Percentiles rank a stretch among this genome's conserved stretches.
Conservation (phyloP, 2,329 filamentous ascomycete genomes). For the Alternaria panax region DNA sequence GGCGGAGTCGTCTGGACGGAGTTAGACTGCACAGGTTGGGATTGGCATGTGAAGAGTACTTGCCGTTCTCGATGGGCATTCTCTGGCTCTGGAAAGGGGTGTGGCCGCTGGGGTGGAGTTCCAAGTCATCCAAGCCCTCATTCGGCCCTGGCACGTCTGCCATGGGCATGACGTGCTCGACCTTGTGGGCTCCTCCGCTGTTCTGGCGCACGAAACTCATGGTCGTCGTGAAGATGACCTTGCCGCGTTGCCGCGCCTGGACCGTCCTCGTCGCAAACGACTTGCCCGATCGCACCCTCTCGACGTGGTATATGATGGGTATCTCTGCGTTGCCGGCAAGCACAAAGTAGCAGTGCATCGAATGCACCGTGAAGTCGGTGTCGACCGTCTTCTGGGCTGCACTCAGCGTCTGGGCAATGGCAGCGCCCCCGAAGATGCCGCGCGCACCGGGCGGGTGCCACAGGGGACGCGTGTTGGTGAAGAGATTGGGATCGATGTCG, state of each 20-base stretch:
- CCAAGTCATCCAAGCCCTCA: constrained; percentile 47
- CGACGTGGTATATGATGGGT: constrained; percentile 93
- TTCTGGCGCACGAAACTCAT: constrained; percentile 81
- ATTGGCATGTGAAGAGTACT: background rate
- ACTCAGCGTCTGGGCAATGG: constrained; percentile 89
- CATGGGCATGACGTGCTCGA: constrained; percentile 71
- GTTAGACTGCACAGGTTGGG: constrained; percentile 23
- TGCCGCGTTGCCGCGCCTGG: constrained; percentile 88
- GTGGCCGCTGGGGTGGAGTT: constrained; percentile 37
- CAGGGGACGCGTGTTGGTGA: constrained; percentile 89
- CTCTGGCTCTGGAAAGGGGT: constrained; percentile 67
- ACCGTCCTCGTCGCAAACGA: constrained; percentile 93
- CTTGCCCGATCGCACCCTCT: constrained; percentile 87
- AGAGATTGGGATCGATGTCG: constrained; percentile 83
- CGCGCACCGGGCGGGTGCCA: constrained; percentile 93
- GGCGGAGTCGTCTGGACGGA: constrained; percentile 49
- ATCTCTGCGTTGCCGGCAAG: constrained; percentile 85
- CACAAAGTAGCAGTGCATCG: constrained; percentile 99
- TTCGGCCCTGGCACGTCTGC: constrained; percentile 56
- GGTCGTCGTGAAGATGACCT: constrained; percentile 94
- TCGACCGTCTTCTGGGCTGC: constrained; percentile 90
- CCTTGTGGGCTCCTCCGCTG: constrained; percentile 62
- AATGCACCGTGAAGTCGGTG: constrained; percentile 81
- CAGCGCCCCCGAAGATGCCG: constrained; percentile 90
- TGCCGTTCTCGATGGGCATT: constrained; percentile 64